Evolutionary conservation across 75 land plant species (phyloP), one percentile per base, ranked within the genome.

Genomic region (Picea glauca): DNA sequence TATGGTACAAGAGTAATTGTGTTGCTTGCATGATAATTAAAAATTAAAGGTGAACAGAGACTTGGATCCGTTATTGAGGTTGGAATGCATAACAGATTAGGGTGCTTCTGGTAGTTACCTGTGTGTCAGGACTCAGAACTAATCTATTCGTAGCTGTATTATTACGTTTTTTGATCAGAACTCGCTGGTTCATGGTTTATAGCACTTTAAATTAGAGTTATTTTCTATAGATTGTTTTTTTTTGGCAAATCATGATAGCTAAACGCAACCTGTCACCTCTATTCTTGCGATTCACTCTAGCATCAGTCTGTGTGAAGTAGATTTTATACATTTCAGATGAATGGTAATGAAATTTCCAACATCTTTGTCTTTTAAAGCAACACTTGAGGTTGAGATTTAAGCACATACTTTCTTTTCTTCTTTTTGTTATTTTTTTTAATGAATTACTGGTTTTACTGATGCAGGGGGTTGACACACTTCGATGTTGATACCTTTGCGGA

Each of bases 401-500:
- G 43, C 43, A 9, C 23, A n/a, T 67, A 1, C 1, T 9, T 50
- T 9, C 2, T 50, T 9, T 9, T 13, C 21, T 13, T 13, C 30
- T 13, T 31, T 38, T 6, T 31, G 13, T 33, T 72, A 18, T 30
- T 33, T 21, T 9, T 50, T 50, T 50, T 50, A 50, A 70, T n/a
- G 80, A 73, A 1, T 79, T 14, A 12, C 13, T 15, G 12, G 31
- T 26, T 75, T 43, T 35, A 33, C 30, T 20, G 35, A 33, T 82
- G 77, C 88, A 97, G 99, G 92, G 83, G 98, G 58, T 85, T 97
- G 83, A 93, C 92, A 14, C 88, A 91, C 70, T 88, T 90, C 73
- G 95, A 97, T 73, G 89, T 94, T 35, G 93, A 97, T 58, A 82
- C 90, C 20, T 97, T 96, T 89, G 95, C 94, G 77, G 99, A 97